Conservation (phyloP, 2,329 filamentous ascomycete genomes). For the Epichloe aotearoae region DNA sequence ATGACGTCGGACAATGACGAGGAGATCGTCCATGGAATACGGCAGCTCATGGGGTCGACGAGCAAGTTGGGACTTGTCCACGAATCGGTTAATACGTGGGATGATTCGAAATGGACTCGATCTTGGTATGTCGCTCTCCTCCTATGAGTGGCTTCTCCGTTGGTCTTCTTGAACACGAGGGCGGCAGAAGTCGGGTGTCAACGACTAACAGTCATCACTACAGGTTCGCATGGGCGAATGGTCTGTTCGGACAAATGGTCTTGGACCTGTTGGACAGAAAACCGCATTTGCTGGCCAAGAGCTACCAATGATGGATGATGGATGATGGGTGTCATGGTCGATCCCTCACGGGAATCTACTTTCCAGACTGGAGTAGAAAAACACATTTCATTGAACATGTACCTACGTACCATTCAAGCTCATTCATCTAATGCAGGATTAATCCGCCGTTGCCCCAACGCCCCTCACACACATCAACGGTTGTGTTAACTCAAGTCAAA, state of each 20-base stretch:
- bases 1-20: slow-evolving; percentile 63
- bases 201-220: too few species aligned
- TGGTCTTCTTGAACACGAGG: background rate
- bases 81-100: slow-evolving; percentile 36
- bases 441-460: background rate
- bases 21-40: slow-evolving; percentile 58
- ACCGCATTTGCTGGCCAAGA: slow-evolving; percentile 45
- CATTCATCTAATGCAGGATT: slow-evolving; percentile 4
- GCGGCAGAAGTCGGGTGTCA: too few species aligned
- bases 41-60: slow-evolving; percentile 51
- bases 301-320: slow-evolving; percentile 26
- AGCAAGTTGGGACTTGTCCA: slow-evolving; percentile 66
- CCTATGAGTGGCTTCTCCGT: background rate
- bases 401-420: background rate
- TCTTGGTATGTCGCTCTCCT: slow-evolving; percentile 18
- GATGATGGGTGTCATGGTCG: background rate
- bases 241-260: slow-evolving; percentile 73
- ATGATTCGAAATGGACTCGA: slow-evolving; percentile 20
- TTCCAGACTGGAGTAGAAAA: too few species aligned
- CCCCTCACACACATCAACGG: background rate
- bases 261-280: slow-evolving; percentile 62
- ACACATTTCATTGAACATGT: too few species aligned
- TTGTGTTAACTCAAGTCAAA: slow-evolving; percentile 60
- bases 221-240: slow-evolving; percentile 84
- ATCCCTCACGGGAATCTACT: too few species aligned